Conservation (phyloP, 2,329 filamentous ascomycete species). For the Arthrobotrys iridis region DNA sequence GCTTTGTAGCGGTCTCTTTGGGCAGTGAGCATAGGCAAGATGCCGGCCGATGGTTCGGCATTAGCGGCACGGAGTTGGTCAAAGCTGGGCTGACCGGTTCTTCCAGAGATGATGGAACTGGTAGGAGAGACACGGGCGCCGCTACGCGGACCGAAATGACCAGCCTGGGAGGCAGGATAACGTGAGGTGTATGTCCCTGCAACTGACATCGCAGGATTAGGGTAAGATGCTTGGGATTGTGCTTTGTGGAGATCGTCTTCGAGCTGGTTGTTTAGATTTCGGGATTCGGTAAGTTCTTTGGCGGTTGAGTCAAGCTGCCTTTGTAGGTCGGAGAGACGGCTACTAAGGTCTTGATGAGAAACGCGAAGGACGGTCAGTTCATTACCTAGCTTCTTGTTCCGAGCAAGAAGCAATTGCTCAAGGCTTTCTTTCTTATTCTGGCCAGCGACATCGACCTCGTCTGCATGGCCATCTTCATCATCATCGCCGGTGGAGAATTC, state of each 20-base stretch:
- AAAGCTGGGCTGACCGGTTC: constrained; percentile 71
- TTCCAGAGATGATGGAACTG: constrained; percentile 98
- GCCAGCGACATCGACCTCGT: constrained; percentile 60
- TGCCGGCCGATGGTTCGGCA: constrained; percentile 72
- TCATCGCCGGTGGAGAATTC: constrained; percentile 94
- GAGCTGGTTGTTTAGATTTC: constrained; percentile 84
- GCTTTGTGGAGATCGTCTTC: constrained; percentile 90
- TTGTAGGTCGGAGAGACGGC: constrained; percentile 79
- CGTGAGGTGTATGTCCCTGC: constrained; percentile 88
- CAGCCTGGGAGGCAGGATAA: constrained; percentile 72
- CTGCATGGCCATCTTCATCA: constrained; percentile 69
- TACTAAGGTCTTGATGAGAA: constrained; percentile 90
- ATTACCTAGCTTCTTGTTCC: constrained; percentile 96
- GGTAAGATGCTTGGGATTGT: constrained; percentile 84
- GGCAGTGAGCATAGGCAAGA: constrained; percentile 96
- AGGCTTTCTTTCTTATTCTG: constrained; percentile 76
- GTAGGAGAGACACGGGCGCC: constrained; percentile 83
- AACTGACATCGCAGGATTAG: constrained; percentile 80
- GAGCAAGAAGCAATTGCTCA: constrained; percentile 87
- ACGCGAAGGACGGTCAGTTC: constrained; percentile 90
- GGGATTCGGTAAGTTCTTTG: constrained; percentile 83
- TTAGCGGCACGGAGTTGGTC: constrained; percentile 52
- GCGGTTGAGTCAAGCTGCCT: constrained; percentile 85
- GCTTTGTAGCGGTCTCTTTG: constrained; percentile 98
- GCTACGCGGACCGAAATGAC: constrained; percentile 66